phyloP scores from a whole-genome alignment of 257 asterid genomes.

The Forsythia viridissima region DNA sequence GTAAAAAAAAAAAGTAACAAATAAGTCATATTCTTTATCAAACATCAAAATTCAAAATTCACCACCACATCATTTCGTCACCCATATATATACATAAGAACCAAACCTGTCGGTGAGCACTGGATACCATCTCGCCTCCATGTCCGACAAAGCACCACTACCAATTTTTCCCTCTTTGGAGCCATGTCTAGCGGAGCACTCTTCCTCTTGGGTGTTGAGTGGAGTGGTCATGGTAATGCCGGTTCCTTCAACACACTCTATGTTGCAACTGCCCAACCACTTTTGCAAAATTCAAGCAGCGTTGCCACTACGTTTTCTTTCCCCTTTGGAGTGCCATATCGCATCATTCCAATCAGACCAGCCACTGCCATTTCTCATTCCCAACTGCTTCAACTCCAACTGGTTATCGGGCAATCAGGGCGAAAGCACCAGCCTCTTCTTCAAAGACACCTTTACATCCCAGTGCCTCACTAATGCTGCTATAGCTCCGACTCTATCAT shows the following conservation, averaged over 20 bases:
- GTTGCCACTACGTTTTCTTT: slow-evolving; percentile 92
- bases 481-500: slow-evolving; percentile 77
- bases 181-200: too few relatives aligned
- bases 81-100: too few relatives aligned
- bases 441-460: slow-evolving; percentile 72
- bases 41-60: too few relatives aligned
- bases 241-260: slow-evolving; percentile 85
- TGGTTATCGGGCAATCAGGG: slow-evolving; percentile 70
- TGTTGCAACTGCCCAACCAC: slow-evolving; percentile 72
- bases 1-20: too few relatives aligned
- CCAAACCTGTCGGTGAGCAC: too few relatives aligned
- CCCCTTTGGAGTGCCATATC: slow-evolving; percentile 78
- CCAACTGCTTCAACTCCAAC: slow-evolving; percentile 75
- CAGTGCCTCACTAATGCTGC: slow-evolving; percentile 65
- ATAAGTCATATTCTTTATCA: too few relatives aligned
- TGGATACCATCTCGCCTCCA: too few relatives aligned
- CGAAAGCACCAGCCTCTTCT: slow-evolving; percentile 95
- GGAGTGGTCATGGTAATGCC: too few relatives aligned
- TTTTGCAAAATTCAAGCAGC: slow-evolving; percentile 70
- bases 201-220: too few relatives aligned
- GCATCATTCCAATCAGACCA: slow-evolving; percentile 73
- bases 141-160: too few relatives aligned
- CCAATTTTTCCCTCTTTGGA: too few relatives aligned
- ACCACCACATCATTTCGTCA: too few relatives aligned
- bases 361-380: slow-evolving; percentile 60